phyloP scores from a whole-genome alignment of 768 basidiomycete genomes.

The Mycena galericulata region DNA sequence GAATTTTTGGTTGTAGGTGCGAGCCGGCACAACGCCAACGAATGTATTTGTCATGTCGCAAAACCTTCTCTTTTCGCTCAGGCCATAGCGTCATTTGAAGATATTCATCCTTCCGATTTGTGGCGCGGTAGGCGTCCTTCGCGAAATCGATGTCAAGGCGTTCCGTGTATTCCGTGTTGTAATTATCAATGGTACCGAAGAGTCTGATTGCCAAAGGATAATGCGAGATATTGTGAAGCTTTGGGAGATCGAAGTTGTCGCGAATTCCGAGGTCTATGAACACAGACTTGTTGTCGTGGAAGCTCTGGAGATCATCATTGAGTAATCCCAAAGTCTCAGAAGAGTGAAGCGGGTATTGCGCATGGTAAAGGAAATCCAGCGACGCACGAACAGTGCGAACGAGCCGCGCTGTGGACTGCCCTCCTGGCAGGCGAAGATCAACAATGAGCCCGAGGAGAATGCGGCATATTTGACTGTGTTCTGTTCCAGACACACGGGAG shows the following conservation, averaged over 20 bases:
- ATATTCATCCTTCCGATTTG: conserved; percentile 42
- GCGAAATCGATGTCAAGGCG: conserved; percentile 38
- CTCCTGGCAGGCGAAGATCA: neutral
- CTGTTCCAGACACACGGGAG: conserved; percentile 12
- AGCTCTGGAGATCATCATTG: neutral
- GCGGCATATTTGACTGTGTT: conserved; percentile 14
- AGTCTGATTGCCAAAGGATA: conserved; percentile 42
- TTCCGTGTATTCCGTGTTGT: conserved; percentile 50
- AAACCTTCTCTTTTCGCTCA: conserved; percentile 47
- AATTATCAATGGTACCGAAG: conserved; percentile 46
- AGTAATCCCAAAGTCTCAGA: neutral
- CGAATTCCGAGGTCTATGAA: conserved; percentile 38
- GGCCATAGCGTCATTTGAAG: conserved; percentile 57
- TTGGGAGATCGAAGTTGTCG: conserved; percentile 51
- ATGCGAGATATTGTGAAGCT: conserved; percentile 47
- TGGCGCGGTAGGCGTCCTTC: conserved; percentile 45
- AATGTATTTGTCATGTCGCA: neutral
- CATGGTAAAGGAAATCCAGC: conserved; percentile 14
- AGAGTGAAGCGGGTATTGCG: conserved; percentile 18
- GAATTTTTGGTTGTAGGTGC: neutral
- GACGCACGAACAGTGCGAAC: conserved; percentile 11
- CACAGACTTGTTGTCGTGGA: conserved; percentile 18
- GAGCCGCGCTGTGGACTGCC: neutral
- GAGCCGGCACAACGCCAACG: conserved; percentile 34
- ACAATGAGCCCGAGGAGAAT: conserved; percentile 19